Evolutionary conservation across 208 protist species (phyloP).

Genomic region (Wallacemonas rigidus): DNA sequence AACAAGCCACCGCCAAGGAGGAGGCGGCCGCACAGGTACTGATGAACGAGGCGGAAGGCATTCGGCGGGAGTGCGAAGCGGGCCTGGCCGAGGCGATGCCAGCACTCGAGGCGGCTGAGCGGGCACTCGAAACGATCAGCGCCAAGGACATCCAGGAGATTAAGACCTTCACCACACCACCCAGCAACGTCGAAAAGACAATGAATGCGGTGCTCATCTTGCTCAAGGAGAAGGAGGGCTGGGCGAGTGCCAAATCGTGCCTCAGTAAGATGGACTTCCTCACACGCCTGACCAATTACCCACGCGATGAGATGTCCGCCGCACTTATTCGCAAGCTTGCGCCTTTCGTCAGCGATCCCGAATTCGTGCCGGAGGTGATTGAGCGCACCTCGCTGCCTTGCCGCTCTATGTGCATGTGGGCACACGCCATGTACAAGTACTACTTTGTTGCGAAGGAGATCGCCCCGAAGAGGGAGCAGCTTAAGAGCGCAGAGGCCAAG

Average conservation of each 20-base stretch:
- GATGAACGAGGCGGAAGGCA: constrained; percentile 82
- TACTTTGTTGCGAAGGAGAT: constrained; percentile 90
- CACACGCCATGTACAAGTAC: constrained; percentile 94
- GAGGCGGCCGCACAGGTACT: constrained; percentile 80
- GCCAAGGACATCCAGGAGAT: constrained; percentile 93
- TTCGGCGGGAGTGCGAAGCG: constrained; percentile 87
- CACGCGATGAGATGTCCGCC: constrained; percentile 87
- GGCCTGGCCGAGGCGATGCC: constrained; percentile 96
- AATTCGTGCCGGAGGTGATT: constrained; percentile 92
- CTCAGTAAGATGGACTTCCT: constrained; percentile 92
- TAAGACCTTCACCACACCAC: constrained; percentile 92
- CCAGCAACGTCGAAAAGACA: constrained; percentile 88
- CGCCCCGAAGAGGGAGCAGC: constrained; percentile 82
- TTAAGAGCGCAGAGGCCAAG: constrained; percentile 80
- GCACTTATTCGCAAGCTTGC: constrained; percentile 85
- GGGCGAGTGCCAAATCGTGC: constrained; percentile 89
- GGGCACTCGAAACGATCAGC: constrained; percentile 90
- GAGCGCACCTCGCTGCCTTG: constrained; percentile 93
- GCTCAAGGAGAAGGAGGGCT: constrained; percentile 91
- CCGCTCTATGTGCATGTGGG: constrained; percentile 96
- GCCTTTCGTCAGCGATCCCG: constrained; percentile 90
- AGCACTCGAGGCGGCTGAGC: constrained; percentile 88
- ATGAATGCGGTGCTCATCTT: constrained; percentile 94
- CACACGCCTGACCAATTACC: constrained; percentile 82
- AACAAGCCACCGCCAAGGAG: constrained; percentile 77